Conservation (phyloP, 106 monocot genomes). For the Chionographis japonica region DNA sequence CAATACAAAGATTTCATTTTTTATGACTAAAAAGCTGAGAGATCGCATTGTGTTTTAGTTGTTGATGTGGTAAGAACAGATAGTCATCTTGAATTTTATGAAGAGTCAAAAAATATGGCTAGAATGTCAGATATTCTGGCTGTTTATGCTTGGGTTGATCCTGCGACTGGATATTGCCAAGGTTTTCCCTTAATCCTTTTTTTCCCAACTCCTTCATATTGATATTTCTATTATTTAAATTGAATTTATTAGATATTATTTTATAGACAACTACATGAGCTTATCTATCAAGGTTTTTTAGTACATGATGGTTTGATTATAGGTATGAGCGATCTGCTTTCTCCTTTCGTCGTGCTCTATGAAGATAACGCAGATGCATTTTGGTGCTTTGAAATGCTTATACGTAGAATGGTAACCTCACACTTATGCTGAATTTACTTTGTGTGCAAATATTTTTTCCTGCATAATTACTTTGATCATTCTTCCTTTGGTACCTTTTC, state of each 20-base stretch:
- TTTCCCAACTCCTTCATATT: neutral
- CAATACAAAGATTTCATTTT: neutral
- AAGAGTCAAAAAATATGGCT: slow-evolving; percentile 95
- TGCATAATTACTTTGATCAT: slow-evolving; percentile 1
- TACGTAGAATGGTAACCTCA: slow-evolving; percentile 78
- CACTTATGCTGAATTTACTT: neutral
- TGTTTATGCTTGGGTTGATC: slow-evolving; percentile 99
- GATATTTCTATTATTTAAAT: neutral
- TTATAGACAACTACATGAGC: neutral
- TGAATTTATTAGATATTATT: neutral
- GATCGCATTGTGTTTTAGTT: slow-evolving; percentile 37
- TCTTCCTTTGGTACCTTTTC: slow-evolving; percentile 6
- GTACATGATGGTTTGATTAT: slow-evolving; percentile 6
- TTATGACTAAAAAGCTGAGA: slow-evolving; percentile 9
- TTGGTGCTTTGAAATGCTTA: slow-evolving; percentile 99
- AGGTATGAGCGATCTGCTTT: slow-evolving; percentile 99
- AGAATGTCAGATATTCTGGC: slow-evolving; percentile 99
- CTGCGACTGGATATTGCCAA: slow-evolving; percentile 98
- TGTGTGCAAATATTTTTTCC: neutral
- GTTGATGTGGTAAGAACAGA: slow-evolving; percentile 99
- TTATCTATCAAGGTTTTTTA: neutral
- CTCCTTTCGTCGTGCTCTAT: slow-evolving; percentile 94
- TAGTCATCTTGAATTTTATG: slow-evolving; percentile 94
- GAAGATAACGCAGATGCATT: slow-evolving; percentile 99
- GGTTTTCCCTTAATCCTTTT: slow-evolving; percentile 28